Conservation (phyloP, 495 filamentous ascomycete species). For the Astrothelium subdiscretum region DNA sequence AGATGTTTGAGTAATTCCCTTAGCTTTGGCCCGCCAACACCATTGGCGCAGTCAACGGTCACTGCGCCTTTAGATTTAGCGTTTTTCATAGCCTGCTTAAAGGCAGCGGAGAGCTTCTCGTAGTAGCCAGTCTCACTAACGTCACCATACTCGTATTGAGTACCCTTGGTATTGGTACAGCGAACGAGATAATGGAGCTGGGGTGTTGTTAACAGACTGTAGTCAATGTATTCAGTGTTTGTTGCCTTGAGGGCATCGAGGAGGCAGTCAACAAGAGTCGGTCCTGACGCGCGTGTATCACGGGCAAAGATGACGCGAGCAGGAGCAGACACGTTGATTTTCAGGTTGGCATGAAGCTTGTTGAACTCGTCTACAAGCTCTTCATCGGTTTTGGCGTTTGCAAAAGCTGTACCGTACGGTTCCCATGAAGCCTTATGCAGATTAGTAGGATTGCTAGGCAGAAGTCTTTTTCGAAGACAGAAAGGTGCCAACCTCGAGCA, state of each 20-base stretch:
- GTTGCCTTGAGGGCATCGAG: conserved; percentile 64
- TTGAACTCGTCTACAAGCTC: conserved; percentile 64
- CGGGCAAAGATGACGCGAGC: conserved; percentile 81
- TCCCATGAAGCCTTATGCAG: conserved; percentile 64
- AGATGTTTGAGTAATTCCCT: conserved; percentile 76
- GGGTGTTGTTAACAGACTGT: conserved; percentile 82
- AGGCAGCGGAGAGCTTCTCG: conserved; percentile 73
- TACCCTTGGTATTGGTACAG: conserved; percentile 82
- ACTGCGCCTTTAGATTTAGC: conserved; percentile 59
- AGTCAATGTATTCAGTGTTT: conserved; percentile 62
- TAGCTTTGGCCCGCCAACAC: conserved; percentile 89
- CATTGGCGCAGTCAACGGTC: conserved; percentile 92
- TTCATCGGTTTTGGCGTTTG: conserved; percentile 67
- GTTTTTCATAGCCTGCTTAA: conserved; percentile 63
- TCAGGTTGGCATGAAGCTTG: conserved; percentile 55
- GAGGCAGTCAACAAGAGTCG: conserved; percentile 65
- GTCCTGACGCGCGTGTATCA: conserved; percentile 86
- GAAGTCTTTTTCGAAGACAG: background rate
- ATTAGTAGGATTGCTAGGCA: conserved; percentile 5
- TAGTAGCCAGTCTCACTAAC: conserved; percentile 88
- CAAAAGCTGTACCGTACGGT: conserved; percentile 68
- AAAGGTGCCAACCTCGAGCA: conserved; percentile 60
- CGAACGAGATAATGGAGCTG: conserved; percentile 94
- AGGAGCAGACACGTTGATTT: conserved; percentile 56
- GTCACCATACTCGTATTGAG: conserved; percentile 71